phyloP scores from a whole-genome alignment of 164 flowering plant species.

The Vitis riparia region DNA sequence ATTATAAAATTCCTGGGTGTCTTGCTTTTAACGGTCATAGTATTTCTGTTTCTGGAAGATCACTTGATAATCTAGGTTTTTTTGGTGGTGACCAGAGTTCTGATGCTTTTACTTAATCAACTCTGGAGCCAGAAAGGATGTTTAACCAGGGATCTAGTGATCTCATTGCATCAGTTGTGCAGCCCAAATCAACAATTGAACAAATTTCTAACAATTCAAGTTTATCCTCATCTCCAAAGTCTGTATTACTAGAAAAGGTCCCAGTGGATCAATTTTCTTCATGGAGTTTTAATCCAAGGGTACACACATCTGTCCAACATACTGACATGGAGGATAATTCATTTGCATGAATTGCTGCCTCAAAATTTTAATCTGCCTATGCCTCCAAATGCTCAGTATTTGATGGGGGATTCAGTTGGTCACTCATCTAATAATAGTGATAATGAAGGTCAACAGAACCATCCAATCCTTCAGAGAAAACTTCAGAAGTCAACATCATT shows the following conservation, averaged over 20 bases:
- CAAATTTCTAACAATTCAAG: constrained; percentile 7
- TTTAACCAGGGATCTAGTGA: constrained; percentile 7
- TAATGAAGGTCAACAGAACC: constrained; percentile 10
- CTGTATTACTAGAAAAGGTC: constrained; percentile 17
- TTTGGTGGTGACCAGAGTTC: background rate
- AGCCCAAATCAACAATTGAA: background rate
- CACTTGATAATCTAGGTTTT: too few relatives aligned
- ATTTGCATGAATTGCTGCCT: background rate
- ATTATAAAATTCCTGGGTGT: too few relatives aligned
- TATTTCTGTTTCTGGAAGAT: too few relatives aligned
- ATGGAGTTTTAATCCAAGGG: constrained; percentile 1
- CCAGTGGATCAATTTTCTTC: constrained; percentile 5
- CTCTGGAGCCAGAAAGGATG: background rate
- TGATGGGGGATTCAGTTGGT: background rate
- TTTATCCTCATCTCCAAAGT: constrained; percentile 25
- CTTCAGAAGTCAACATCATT: background rate
- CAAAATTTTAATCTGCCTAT: background rate
- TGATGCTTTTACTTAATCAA: too few relatives aligned
- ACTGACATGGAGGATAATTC: constrained; percentile 7
- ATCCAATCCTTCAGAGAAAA: background rate
- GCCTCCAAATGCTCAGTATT: background rate
- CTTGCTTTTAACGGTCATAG: too few relatives aligned
- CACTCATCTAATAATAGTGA: background rate
- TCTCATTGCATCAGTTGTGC: background rate
- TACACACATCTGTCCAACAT: background rate